phyloP scores from a whole-genome alignment of 169 alveolate species.

The Sarcocystis neurona region DNA sequence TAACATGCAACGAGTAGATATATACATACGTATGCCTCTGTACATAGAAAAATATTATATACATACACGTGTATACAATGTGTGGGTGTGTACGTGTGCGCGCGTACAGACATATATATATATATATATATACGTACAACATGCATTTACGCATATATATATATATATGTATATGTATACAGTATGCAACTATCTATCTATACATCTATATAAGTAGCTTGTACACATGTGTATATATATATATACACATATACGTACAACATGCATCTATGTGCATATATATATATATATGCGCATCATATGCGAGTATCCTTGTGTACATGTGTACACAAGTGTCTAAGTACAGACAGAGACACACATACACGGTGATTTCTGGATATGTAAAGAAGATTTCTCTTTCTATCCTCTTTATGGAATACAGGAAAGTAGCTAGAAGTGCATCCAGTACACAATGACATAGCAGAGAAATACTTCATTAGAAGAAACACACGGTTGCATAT shows the following conservation, averaged over 20 bases:
- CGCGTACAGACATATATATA: too few relatives aligned
- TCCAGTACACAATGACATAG: too few relatives aligned
- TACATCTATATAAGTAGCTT: neutral
- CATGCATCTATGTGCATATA: neutral
- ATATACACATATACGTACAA: neutral
- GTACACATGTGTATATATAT: neutral
- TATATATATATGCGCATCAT: conserved; percentile 39
- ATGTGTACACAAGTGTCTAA: conserved; percentile 76
- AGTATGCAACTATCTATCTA: neutral
- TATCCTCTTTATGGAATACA: neutral
- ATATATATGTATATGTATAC: conserved; percentile 9
- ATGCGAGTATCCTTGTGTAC: conserved; percentile 77
- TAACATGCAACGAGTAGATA: too few relatives aligned
- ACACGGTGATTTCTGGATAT: neutral
- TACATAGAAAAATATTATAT: too few relatives aligned
- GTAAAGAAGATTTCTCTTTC: neutral
- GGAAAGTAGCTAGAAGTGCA: neutral
- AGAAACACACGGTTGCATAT: too few relatives aligned
- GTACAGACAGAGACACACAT: conserved; percentile 57
- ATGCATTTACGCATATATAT: too few relatives aligned
- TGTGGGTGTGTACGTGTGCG: too few relatives aligned
- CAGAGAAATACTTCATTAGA: too few relatives aligned
- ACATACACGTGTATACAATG: too few relatives aligned
- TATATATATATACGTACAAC: too few relatives aligned
- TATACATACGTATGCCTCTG: too few relatives aligned